These are phyloP conservation scores for Ustilago tritici DNA, from an alignment of 1,284 basidiomycete genomes.

Conservation along the genomic window DNA sequence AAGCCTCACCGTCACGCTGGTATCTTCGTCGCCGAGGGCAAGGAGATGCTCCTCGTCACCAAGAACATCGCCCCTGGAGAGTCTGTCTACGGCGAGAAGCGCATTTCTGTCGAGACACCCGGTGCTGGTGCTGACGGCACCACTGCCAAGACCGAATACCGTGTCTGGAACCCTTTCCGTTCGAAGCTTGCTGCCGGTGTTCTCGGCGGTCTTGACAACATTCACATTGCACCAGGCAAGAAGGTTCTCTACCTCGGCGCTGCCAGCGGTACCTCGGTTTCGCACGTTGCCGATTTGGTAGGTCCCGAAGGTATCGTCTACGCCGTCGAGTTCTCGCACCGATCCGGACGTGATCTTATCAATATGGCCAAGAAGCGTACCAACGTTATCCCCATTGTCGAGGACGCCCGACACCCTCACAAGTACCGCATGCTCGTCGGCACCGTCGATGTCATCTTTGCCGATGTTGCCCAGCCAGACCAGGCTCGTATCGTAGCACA, in stretches of 20 bases:
- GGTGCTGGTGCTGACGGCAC: constrained; percentile 74
- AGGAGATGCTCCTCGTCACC: constrained; percentile 96
- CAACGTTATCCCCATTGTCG: constrained; percentile 98
- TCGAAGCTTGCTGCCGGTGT: constrained; percentile 97
- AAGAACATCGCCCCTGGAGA: constrained; percentile 98
- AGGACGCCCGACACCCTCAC: constrained; percentile 89
- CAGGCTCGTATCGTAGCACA: constrained; percentile 85
- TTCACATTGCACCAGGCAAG: constrained; percentile 91
- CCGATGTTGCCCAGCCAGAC: constrained; percentile 97
- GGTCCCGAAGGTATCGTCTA: constrained; percentile 97
- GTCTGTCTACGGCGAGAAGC: constrained; percentile 97
- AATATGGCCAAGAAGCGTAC: constrained; percentile 99
- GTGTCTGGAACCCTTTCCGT: constrained; percentile 99
- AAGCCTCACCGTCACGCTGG: constrained; percentile 96
- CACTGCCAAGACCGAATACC: constrained; percentile 89
- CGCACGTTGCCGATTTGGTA: constrained; percentile 97
- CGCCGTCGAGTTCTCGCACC: constrained; percentile 96
- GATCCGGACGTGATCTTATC: constrained; percentile 96
- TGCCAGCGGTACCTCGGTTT: constrained; percentile 93
- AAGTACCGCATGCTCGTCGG: constrained; percentile 69
- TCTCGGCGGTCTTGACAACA: constrained; percentile 91
- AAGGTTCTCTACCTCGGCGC: constrained; percentile 99
- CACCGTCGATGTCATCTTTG: constrained; percentile 75
- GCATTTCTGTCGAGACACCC: constrained; percentile 75
- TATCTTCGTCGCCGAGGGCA: constrained; percentile 75